These are phyloP conservation scores for Candida andamanensis DNA, from an alignment of 805 yeast species.

Conservation along the genomic window DNA sequence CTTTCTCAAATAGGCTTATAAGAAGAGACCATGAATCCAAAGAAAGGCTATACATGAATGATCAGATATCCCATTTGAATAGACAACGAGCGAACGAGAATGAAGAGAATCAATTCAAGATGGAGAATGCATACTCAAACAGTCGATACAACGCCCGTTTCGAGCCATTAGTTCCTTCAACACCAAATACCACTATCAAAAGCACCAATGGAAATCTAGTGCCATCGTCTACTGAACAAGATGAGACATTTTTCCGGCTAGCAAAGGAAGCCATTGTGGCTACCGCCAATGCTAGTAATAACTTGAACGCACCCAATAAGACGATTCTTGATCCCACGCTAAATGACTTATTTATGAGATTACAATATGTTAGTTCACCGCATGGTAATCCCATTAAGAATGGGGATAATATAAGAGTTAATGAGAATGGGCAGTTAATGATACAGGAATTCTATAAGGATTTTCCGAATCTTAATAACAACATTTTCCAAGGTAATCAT, in stretches of 20 bases:
- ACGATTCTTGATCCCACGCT: conserved; percentile 57
- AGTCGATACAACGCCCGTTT: no score
- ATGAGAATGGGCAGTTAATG: conserved; percentile 38
- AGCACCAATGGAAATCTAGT: no score
- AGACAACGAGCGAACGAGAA: no score
- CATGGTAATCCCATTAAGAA: conserved; percentile 48
- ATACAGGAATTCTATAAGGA: conserved; percentile 36
- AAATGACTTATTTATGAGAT: conserved; percentile 49
- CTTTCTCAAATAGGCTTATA: no score
- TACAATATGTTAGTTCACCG: conserved; percentile 56
- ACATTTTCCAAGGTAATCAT: conserved; percentile 20
- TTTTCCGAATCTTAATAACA: conserved; percentile 41
- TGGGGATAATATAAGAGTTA: conserved; percentile 27
- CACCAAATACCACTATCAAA: no score
- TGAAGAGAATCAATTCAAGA: no score
- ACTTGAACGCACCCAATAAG: conserved; percentile 44
- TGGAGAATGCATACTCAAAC: no score
- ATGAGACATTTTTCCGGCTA: conserved; percentile 48
- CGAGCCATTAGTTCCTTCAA: no score
- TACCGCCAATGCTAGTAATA: conserved; percentile 42
- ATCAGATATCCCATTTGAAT: no score
- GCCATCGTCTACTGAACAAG: conserved; percentile 21
- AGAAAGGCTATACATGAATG: no score
- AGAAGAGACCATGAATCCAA: no score
- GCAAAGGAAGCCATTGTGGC: conserved; percentile 61